phyloP scores from a whole-genome alignment of 768 basidiomycete genomes.

The Trametes punicea region DNA sequence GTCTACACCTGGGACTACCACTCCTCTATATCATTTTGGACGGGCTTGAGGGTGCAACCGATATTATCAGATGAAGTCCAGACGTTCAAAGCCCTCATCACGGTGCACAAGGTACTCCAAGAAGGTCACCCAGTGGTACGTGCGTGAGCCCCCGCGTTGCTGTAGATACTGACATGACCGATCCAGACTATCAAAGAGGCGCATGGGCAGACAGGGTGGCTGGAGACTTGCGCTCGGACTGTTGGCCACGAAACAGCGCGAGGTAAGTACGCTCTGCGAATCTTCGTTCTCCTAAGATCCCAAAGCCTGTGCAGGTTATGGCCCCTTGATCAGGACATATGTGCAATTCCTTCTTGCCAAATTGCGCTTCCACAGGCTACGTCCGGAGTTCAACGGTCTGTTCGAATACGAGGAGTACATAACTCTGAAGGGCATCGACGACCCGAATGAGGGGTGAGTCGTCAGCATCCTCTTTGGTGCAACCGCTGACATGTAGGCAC shows the following conservation, averaged over 20 bases:
- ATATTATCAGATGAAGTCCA: slow-evolving; percentile 96
- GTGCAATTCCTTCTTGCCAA: slow-evolving; percentile 95
- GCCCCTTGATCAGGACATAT: slow-evolving; percentile 89
- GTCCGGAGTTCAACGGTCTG: slow-evolving; percentile 96
- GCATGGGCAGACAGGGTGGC: slow-evolving; percentile 95
- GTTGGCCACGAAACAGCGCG: slow-evolving; percentile 74
- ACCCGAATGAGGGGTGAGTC: slow-evolving; percentile 96
- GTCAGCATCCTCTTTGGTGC: neutral
- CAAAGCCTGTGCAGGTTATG: slow-evolving; percentile 63
- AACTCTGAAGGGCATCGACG: slow-evolving; percentile 93
- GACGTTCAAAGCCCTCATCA: slow-evolving; percentile 97
- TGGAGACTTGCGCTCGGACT: slow-evolving; percentile 94
- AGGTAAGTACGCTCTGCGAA: slow-evolving; percentile 43
- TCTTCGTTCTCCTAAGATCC: neutral
- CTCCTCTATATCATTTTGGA: slow-evolving; percentile 97
- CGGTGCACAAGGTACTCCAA: slow-evolving; percentile 95
- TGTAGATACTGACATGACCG: slow-evolving; percentile 11
- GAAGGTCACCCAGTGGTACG: slow-evolving; percentile 93
- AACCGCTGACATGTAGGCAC: neutral
- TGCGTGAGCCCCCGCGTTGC: slow-evolving; percentile 3
- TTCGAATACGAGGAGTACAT: slow-evolving; percentile 99
- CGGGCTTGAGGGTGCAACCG: slow-evolving; percentile 92
- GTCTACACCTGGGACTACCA: slow-evolving; percentile 99
- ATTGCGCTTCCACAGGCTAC: slow-evolving; percentile 90
- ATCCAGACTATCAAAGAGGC: slow-evolving; percentile 91